Evolutionary conservation across 2,329 filamentous ascomycete genomes (phyloP), one percentile per base, ranked within the genome.

Genomic region (Stenocarpella maydis): DNA sequence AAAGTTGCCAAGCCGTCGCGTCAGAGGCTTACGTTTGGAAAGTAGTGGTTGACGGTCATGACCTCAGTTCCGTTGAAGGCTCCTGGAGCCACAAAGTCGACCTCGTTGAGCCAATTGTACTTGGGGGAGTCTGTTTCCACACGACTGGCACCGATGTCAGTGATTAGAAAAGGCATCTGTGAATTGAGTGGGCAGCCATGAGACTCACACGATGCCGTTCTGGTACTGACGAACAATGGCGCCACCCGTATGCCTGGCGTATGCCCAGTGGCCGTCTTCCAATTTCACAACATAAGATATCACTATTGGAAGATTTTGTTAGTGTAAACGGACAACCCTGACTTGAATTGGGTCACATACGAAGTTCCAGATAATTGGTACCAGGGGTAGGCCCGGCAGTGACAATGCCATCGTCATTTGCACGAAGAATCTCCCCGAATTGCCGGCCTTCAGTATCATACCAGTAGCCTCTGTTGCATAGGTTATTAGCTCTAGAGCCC

Each of bases 281-380:
- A 53, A 6, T 3, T 34, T n/a, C 0, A 53, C 49, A 53, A 53
- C 49, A 17, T 53, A 53, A 15, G 26, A 31, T 28, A 53, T 53
- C 0, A 53, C 49, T 53, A 31, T 21, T 31, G 9, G 3, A 31
- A 34, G 24, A n/a, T 1, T 3, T 52, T 53, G 8, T 14, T 2
- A 53, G 49, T n/a, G 0, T 9, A 2, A 0, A 15, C 1, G 7
- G 0, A 10, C 17, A 10, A 9, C 0, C 2, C 3, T 2, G 3
- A 2, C 7, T 12, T n/a, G 10, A 4, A 31, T 31, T 3, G 10
- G 1, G 17, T 4, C 19, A 53, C 49, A 19, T 31, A 53, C 49
- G 49, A 53, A 53, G 49, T 15, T 53, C 49, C 19, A 53, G 49
- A 34, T 53, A 53, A 31, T 34, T 9, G 26, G 49, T 53, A 9